Evolutionary conservation across 2,329 filamentous ascomycete genomes (phyloP), one percentile per base, ranked within the genome.

Genomic region (Clonostachys solani): DNA sequence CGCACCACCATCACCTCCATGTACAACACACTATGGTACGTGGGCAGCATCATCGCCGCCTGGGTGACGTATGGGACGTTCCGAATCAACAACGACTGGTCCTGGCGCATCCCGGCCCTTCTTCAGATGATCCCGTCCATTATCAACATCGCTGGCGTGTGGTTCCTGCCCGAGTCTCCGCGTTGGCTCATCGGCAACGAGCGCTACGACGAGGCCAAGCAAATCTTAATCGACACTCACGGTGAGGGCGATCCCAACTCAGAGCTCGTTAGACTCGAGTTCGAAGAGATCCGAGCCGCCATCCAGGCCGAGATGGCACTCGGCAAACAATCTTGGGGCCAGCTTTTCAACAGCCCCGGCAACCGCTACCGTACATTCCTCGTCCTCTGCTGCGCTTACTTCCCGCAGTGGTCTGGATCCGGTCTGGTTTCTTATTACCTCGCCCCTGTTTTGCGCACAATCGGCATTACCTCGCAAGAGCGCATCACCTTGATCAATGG

Each of bases 261-360:
- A 0, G 69, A 73, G 1, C 65, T 81, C 44, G 78, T 81, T 4
- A 71, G 75, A 53, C 66, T 81, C 8, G 75, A 83, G 58, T 78
- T 79, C 58, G 72, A 71, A 17, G 76, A 81, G 53, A 77, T 80
- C 57, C 61, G 77, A 29, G 75, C 80, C 56, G 68, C 75, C 43
- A 68, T 75, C 43, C 64, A 64, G 42, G 58, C 9, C 12, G 3
- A 13, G 5, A 57, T 69, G 6, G 71, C 68, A 5, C 65, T 64
- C 16, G 62, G 73, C 13, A 77, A 80, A 49, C 83, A 83, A 54
- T 67, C 73, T 3, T 82, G 74, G 72, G 82, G 77, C 76, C 74
- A 83, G 57, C 62, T 81, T 16, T 66, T 70, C 59, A 73, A 75
- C 56, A 74, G 68, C 6, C 62, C 62, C 15, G 69, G 68, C 37